phyloP scores from a whole-genome alignment of 805 yeast genomes.

The Yueomyces sinensis region DNA sequence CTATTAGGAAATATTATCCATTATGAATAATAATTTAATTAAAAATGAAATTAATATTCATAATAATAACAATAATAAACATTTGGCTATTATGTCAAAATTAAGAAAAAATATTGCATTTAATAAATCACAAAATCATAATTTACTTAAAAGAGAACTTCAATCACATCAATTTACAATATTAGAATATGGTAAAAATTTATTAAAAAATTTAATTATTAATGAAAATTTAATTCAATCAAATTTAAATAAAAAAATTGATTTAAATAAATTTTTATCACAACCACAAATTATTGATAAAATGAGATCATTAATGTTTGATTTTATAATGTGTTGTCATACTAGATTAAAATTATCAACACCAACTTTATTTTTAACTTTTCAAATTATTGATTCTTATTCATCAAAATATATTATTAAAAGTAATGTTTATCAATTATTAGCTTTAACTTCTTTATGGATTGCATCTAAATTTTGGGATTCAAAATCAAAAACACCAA shows the following conservation, averaged over 20 bases:
- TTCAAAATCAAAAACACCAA: constrained; percentile 49
- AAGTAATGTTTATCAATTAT: constrained; percentile 71
- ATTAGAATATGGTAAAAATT: constrained; percentile 34
- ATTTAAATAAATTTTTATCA: constrained; percentile 20
- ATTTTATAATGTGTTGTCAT: constrained; percentile 65
- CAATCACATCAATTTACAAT: constrained; percentile 31
- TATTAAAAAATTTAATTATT: constrained; percentile 18
- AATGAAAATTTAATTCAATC: constrained; percentile 16
- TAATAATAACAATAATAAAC: too few species aligned
- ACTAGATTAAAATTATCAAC: constrained; percentile 48
- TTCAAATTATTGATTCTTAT: constrained; percentile 72
- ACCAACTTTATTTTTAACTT: constrained; percentile 53
- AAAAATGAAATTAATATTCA: too few species aligned
- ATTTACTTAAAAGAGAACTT: constrained; percentile 34
- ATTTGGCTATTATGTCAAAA: constrained; percentile 6
- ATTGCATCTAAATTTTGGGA: constrained; percentile 71
- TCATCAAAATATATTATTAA: constrained; percentile 70
- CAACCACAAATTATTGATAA: constrained; percentile 29
- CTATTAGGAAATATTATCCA: too few species aligned
- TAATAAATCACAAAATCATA: constrained; percentile 11
- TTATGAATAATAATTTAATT: too few species aligned
- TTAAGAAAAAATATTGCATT: constrained; percentile 10
- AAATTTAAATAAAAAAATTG: constrained; percentile 10
- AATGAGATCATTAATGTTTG: constrained; percentile 70
- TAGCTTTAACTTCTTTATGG: constrained; percentile 84